Conservation (phyloP, 2,329 filamentous ascomycete species). For the Fusarium metavorans region DNA sequence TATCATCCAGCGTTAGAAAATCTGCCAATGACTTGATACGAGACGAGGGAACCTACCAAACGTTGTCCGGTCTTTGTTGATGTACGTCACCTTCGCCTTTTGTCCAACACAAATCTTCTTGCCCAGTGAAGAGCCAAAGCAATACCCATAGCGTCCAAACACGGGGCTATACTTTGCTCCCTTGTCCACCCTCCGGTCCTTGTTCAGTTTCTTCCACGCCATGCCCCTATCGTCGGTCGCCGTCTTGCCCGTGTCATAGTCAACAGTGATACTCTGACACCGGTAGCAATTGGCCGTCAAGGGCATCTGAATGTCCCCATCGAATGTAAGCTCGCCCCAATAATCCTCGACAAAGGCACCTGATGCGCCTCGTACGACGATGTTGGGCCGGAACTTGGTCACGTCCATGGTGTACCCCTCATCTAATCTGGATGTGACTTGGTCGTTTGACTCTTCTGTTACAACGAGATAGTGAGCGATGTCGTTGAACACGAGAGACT, state of each 20-base stretch:
- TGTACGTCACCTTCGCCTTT: constrained; percentile 14
- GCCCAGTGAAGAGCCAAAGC: constrained; percentile 23
- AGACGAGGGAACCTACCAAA: constrained; percentile 27
- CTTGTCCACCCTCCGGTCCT: constrained; percentile 38
- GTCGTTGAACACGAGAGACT: constrained; percentile 34
- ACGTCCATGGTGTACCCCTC: constrained; percentile 35
- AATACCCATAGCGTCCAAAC: constrained; percentile 42
- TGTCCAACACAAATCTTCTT: constrained; percentile 26
- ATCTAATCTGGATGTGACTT: constrained; percentile 27
- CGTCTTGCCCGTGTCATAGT: constrained; percentile 36
- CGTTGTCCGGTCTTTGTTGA: constrained; percentile 29
- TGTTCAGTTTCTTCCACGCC: constrained; percentile 43
- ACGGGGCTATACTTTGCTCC: constrained; percentile 42
- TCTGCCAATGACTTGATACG: rapidly evolving
- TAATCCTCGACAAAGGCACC: constrained; percentile 34
- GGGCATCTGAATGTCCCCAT: constrained; percentile 28
- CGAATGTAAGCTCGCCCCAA: constrained; percentile 37
- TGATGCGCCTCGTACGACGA: constrained; percentile 37
- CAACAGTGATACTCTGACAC: constrained; percentile 42
- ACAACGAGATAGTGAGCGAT: constrained; percentile 41
- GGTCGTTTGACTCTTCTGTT: constrained; percentile 40
- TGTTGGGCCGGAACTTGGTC: constrained; percentile 42
- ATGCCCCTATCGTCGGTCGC: constrained; percentile 34
- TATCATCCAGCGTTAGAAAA: background rate
- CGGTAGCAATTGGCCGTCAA: constrained; percentile 40